Evolutionary conservation across 2,329 filamentous ascomycete species (phyloP), one percentile per base, ranked within the genome.

Genomic region (Fusarium gaditjirri): DNA sequence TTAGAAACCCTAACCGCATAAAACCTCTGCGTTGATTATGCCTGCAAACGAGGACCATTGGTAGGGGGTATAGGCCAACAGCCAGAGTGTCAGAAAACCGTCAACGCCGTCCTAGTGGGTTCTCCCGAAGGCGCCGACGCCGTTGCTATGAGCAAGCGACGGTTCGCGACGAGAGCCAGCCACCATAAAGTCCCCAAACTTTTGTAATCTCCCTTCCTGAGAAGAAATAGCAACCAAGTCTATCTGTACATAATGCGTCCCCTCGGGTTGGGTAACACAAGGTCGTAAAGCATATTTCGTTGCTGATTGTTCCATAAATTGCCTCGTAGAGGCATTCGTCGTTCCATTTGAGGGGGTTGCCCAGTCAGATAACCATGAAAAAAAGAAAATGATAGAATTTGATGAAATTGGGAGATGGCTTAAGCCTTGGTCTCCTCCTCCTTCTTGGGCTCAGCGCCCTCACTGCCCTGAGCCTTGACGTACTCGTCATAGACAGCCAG

Each of bases 401-500:
- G 52, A 36, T 54, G 56, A 23, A 44, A 55, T 44, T 63, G 27
- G 55, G 59, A 68, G 43, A 31, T 58, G 41, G 58, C 65, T 78
- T 84, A 84, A 75, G 82, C 81, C 82, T 85, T 84, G 65, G 78
- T 80, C 78, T 83, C 82, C 69, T 81, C 79, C 81, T 89, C 87
- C 79, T 89, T 86, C 80, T 85, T 84, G 53, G 78, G 78, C 72
- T 84, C 84, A 58, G 76, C 81, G 56, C 75, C 80, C 71, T 83
- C 81, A 66, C 80, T 83, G 41, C 80, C 80, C 82, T 96, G 94
- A 80, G 90, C 90, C 91, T 98, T 98, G 86, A 98, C 92, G 84
- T 99, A 99, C 84, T 99, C 96, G 80, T 99, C 94, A 83, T 98
- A 99, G 78, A 99, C 96, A 77, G 90, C 93, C 81, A 99, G 92